Conservation (phyloP, 768 basidiomycete species). For the Suillus subluteus region DNA sequence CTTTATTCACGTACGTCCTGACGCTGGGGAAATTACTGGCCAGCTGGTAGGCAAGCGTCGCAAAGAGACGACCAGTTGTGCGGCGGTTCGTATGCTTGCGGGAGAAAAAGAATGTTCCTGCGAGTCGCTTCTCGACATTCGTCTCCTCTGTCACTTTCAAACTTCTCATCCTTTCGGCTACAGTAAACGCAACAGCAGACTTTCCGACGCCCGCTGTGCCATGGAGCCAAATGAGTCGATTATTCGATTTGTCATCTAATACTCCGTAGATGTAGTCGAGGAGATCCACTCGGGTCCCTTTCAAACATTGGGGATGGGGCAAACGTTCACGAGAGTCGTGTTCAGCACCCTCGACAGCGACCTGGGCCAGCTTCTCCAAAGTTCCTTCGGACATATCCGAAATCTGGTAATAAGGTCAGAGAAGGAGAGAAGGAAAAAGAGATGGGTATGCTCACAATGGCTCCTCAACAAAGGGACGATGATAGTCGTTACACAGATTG, state of each 20-base stretch:
- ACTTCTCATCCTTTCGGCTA: background rate
- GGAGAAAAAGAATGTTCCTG: slow-evolving; percentile 1
- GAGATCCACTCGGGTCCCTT: background rate
- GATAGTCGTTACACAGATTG: background rate
- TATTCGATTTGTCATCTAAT: background rate
- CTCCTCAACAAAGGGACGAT: background rate
- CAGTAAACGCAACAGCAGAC: background rate
- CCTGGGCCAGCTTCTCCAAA: background rate
- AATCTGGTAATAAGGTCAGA: background rate
- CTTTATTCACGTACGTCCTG: background rate
- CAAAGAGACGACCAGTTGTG: background rate
- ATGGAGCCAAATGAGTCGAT: background rate
- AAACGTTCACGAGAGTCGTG: background rate
- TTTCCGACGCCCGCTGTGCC: background rate
- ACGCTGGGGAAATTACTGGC: background rate
- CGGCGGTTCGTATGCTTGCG: background rate
- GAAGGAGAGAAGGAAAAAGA: background rate
- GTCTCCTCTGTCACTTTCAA: background rate
- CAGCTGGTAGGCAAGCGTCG: background rate
- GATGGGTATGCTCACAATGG: background rate
- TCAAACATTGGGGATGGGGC: background rate
- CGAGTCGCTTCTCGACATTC: background rate
- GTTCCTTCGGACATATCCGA: background rate
- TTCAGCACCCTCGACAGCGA: background rate
- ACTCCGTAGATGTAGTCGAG: background rate